A percentile compares a stretch with the other conserved stretches of the same genome.
Evolutionary conservation across 306 rosid genomes (phyloP).

Genomic region (Notholithocarpus densiflorus): DNA sequence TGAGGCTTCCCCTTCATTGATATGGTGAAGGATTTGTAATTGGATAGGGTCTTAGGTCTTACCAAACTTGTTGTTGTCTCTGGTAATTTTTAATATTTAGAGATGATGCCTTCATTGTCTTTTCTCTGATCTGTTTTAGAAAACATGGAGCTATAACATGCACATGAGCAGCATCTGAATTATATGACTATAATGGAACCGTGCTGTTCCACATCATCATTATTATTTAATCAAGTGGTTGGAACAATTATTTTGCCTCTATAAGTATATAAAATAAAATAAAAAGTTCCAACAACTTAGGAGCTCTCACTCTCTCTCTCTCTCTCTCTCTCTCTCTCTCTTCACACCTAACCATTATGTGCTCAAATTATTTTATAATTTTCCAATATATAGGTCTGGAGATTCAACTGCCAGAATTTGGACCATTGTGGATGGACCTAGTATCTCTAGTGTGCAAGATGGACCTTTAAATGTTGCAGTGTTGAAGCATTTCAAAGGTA

Average conservation of each 20-base stretch:
- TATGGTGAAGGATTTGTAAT: not conserved
- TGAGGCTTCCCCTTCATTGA: not conserved
- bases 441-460: conserved; percentile 35
- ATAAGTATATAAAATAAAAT: not conserved
- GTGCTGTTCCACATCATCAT: not conserved
- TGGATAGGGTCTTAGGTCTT: not conserved
- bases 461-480: conserved; percentile 37
- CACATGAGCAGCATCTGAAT: not conserved
- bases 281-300: not conserved
- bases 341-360: not conserved
- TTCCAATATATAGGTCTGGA: conserved; percentile 46
- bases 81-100: not conserved
- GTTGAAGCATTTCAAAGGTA: conserved; percentile 55
- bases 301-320: not conserved
- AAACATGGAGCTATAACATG: not conserved
- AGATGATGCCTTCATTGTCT: not conserved
- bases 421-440: conserved; percentile 41
- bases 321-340: too few species aligned
- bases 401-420: conserved; percentile 76
- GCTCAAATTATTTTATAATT: not conserved
- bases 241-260: not conserved
- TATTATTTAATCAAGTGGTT: not conserved
- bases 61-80: not conserved
- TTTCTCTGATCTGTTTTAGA: not conserved
- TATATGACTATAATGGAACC: not conserved